phyloP scores from a whole-genome alignment of 2,329 filamentous ascomycete species.

The Curvularia lunata region DNA sequence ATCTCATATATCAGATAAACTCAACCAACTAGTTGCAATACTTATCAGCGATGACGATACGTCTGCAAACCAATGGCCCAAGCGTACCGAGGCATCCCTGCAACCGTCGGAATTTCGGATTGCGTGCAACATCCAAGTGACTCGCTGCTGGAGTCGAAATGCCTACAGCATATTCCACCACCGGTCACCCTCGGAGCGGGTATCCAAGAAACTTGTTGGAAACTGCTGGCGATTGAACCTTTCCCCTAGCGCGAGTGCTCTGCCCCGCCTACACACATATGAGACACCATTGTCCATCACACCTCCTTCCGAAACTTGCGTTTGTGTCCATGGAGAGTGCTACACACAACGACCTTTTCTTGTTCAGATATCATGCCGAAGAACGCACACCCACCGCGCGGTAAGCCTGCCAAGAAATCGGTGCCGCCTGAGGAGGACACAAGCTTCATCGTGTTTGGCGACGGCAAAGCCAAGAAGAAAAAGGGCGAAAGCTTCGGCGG shows the following conservation, averaged over 20 bases:
- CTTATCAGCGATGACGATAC: constrained; percentile 10
- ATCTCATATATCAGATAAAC: too few species aligned
- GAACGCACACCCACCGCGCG: constrained; percentile 57
- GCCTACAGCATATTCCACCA: constrained; percentile 4
- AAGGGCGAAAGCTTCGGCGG: constrained; percentile 32
- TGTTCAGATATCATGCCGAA: constrained; percentile 51
- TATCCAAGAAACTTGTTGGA: not conserved
- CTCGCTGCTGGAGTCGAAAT: constrained; percentile 7
- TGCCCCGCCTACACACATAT: constrained; percentile 20
- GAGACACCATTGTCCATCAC: not conserved
- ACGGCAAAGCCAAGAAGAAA: constrained; percentile 54
- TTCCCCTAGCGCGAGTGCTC: constrained; percentile 24
- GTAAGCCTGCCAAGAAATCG: constrained; percentile 50
- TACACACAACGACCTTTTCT: not conserved
- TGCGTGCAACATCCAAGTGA: constrained; percentile 8
- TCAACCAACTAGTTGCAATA: not conserved
- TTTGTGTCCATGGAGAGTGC: constrained; percentile 17
- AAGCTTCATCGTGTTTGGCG: constrained; percentile 58
- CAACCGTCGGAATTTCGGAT: constrained; percentile 23
- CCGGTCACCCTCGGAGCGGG: too few species aligned
- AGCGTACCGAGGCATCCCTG: constrained; percentile 22
- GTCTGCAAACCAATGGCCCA: constrained; percentile 14
- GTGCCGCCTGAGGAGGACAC: constrained; percentile 55
- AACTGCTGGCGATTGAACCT: constrained; percentile 22
- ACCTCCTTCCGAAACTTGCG: constrained; percentile 5